Base-by-base conservation (phyloP, 768 basidiomycete genomes). In the Boletus tylopilopsis region DNA sequence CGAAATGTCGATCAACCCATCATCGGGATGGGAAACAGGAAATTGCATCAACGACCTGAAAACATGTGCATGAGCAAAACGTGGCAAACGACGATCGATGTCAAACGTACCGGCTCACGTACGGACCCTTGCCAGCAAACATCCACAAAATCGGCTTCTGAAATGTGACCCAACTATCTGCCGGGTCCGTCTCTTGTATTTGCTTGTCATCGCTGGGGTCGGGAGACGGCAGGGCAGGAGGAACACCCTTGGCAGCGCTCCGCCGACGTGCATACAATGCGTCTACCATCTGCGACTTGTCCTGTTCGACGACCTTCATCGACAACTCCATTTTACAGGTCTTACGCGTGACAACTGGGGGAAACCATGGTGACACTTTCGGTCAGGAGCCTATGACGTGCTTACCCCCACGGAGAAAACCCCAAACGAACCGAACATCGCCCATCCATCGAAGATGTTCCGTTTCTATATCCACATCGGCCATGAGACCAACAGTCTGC, bases 371-470 rank as follows among this genome's bases (percentile, higher is more conserved):
- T 44, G 38, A 35, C 19, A 23, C 2, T 16, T 29, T 22, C 5
- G 0, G 5, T 4, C 16, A 45, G 34, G 15, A 33, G 1, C 10
- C 18, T 15, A 13, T 2, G 13, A 9, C 16, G 27, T 19, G 7
- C 81, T 53, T 61, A 89, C 89, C 59, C 65, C 85, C 88, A 42
- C 80, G 74, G 4, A 94, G 61, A 61, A 81, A 80, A 9, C 92
- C 92, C 50, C 79, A 70, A 25, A 85, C 64, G 65, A 94, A 94
- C 9, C 92, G 84, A 12, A 76, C 71, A 59, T 85, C 86, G 10
- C 92, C 92, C 84, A 94, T 84, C 85, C 87, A 93, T 9, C 90
- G 79, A 35, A 94, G 67, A 58, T 89, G 71, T 51, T 94, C 91
- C 2, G 92, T 94, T 47, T 86, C 86, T 38, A 89, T 68, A 68